phyloP scores from a whole-genome alignment of 768 basidiomycete genomes.

The Wakefieldia striispora region DNA sequence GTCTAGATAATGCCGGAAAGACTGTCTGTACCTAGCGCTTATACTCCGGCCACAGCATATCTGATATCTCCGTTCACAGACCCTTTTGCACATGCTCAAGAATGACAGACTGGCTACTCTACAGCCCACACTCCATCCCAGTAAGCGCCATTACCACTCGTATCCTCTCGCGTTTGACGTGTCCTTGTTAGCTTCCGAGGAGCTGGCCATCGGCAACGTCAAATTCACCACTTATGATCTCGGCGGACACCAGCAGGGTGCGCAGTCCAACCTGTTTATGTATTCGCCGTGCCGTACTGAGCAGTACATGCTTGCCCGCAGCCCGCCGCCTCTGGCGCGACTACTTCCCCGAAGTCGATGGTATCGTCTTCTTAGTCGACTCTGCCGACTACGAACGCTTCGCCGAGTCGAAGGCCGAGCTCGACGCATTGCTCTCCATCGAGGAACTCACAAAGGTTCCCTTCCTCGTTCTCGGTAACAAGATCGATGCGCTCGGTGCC shows the following conservation, averaged over 20 bases:
- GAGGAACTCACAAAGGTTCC: slow-evolving; percentile 95
- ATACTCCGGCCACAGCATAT: neutral
- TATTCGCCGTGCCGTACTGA: neutral
- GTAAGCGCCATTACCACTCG: slow-evolving; percentile 45
- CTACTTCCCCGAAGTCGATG: slow-evolving; percentile 99
- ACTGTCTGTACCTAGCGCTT: slow-evolving; percentile 58
- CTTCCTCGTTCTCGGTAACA: slow-evolving; percentile 98
- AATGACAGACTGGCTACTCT: slow-evolving; percentile 96
- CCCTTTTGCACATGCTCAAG: slow-evolving; percentile 98
- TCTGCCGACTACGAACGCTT: slow-evolving; percentile 97
- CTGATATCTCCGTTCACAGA: slow-evolving; percentile 45
- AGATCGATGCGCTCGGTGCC: slow-evolving; percentile 98
- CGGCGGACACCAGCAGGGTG: slow-evolving; percentile 96
- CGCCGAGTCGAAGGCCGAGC: slow-evolving; percentile 93
- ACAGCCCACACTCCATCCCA: slow-evolving; percentile 98
- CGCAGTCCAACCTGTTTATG: slow-evolving; percentile 12
- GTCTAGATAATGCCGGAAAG: slow-evolving; percentile 98
- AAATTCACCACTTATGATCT: slow-evolving; percentile 99
- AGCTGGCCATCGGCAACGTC: slow-evolving; percentile 96
- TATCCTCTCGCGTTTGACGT: slow-evolving; percentile 3
- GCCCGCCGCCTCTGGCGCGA: slow-evolving; percentile 99
- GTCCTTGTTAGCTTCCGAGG: slow-evolving; percentile 79
- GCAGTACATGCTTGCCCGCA: slow-evolving; percentile 19
- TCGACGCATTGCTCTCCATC: slow-evolving; percentile 93
- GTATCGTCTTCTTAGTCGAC: slow-evolving; percentile 98